A percentile compares a stretch with the other conserved stretches of the same genome.
phyloP scores from a whole-genome alignment of 805 yeast genomes.

The Metschnikowia hibisci region DNA sequence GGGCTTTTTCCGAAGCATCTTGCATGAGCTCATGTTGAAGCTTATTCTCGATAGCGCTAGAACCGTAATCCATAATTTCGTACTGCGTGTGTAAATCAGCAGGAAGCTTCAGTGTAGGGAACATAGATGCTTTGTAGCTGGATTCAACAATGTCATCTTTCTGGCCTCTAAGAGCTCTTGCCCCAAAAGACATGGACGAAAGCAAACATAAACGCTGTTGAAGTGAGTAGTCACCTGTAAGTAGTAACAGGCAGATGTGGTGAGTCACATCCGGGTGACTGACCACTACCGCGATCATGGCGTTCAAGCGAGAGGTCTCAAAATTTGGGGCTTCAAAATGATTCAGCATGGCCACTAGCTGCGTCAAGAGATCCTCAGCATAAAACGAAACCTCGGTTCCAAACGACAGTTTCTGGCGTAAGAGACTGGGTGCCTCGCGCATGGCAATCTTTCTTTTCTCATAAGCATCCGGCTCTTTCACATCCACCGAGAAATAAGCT shows the following conservation, averaged over 20 bases:
- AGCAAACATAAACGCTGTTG: constrained; percentile 72
- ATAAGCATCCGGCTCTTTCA: constrained; percentile 43
- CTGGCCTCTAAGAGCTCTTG: constrained; percentile 66
- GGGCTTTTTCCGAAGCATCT: constrained; percentile 28
- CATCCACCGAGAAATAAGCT: constrained; percentile 47
- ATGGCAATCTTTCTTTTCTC: constrained; percentile 50
- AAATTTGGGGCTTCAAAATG: constrained; percentile 54
- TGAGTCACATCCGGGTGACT: constrained; percentile 43
- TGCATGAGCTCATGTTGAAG: constrained; percentile 35
- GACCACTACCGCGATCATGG: constrained; percentile 61
- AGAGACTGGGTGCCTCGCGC: constrained; percentile 51
- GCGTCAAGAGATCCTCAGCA: constrained; percentile 49
- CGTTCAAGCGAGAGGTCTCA: constrained; percentile 60
- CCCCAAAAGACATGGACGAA: constrained; percentile 64
- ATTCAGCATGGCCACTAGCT: constrained; percentile 53
- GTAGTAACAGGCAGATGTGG: constrained; percentile 45
- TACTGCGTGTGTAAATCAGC: constrained; percentile 44
- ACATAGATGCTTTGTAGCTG: constrained; percentile 26
- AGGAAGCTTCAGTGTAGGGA: constrained; percentile 46
- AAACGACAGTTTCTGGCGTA: constrained; percentile 58
- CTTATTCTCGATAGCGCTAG: constrained; percentile 12
- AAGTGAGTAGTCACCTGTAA: constrained; percentile 73
- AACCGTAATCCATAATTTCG: constrained; percentile 21
- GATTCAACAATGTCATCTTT: constrained; percentile 46
- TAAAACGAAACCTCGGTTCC: constrained; percentile 60